These are phyloP conservation scores for Chrysanthemum makinoi DNA, from an alignment of 129 eudicot genomes.

Conservation along the genomic window DNA sequence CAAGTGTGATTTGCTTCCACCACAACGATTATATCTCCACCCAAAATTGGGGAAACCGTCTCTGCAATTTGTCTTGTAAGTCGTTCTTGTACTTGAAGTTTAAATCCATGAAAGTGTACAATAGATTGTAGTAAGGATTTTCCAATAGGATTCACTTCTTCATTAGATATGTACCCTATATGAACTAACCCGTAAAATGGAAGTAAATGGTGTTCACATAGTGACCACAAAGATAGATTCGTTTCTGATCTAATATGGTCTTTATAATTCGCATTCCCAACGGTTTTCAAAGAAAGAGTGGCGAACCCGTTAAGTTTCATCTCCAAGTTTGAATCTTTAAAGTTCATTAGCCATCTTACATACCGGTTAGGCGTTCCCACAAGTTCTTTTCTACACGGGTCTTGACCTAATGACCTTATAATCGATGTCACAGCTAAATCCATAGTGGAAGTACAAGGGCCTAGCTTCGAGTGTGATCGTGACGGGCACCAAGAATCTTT, in stretches of 20 bases:
- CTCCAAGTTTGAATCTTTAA: conserved; percentile 50
- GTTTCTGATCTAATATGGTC: conserved; percentile 46
- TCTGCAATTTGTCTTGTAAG: conserved; percentile 94
- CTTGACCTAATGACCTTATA: conserved; percentile 69
- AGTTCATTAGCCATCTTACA: conserved; percentile 74
- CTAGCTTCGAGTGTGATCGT: conserved; percentile 35
- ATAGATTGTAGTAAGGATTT: conserved; percentile 71
- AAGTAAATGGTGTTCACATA: conserved; percentile 93
- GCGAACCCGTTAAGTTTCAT: conserved; percentile 66
- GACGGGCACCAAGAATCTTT: conserved; percentile 78
- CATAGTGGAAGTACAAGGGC: conserved; percentile 39
- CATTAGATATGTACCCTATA: conserved; percentile 59
- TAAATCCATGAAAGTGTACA: conserved; percentile 85
- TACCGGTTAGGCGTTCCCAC: conserved; percentile 68
- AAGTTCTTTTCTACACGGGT: conserved; percentile 75
- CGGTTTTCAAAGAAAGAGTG: conserved; percentile 25
- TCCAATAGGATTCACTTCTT: conserved; percentile 40
- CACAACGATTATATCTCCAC: conserved; percentile 82
- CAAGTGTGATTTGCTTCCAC: conserved; percentile 92
- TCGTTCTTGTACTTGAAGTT: conserved; percentile 96
- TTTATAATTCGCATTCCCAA: conserved; percentile 26
- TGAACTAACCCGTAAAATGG: conserved; percentile 95
- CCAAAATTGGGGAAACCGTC: conserved; percentile 67
- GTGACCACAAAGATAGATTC: conserved; percentile 80
- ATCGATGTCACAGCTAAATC: conserved; percentile 57